These are phyloP conservation scores for Entomortierella chlamydospora DNA, from an alignment of 192 early-diverging fungal species.

Conservation along the genomic window DNA sequence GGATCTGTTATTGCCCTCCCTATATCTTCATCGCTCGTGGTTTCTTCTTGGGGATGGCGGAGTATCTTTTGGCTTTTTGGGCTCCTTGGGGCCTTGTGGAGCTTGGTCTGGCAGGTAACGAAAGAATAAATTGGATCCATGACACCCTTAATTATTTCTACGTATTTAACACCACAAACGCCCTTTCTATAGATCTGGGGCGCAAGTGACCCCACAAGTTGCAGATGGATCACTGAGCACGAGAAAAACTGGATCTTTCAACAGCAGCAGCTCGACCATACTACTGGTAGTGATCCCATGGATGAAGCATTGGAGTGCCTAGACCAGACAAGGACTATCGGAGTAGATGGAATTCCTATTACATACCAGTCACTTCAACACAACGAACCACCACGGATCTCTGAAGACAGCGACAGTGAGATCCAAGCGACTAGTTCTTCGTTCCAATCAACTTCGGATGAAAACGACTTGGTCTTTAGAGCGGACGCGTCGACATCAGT, in stretches of 20 bases:
- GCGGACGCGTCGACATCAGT: background rate
- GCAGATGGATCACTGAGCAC: constrained; percentile 26
- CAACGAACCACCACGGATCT: background rate
- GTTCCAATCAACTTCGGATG: background rate
- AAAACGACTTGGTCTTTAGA: constrained; percentile 3
- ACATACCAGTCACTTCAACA: constrained; percentile 7
- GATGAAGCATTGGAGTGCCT: background rate
- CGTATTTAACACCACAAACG: background rate
- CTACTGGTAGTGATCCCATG: background rate
- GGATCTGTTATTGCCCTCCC: constrained; percentile 55
- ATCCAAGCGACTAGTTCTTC: background rate
- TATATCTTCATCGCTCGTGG: constrained; percentile 46
- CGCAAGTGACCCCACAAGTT: constrained; percentile 33
- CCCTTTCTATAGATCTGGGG: constrained; percentile 32
- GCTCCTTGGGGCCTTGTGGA: constrained; percentile 39
- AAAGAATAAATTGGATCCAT: too few relatives aligned
- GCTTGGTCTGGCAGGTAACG: constrained; percentile 35
- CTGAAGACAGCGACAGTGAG: constrained; percentile 8
- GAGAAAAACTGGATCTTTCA: constrained; percentile 39
- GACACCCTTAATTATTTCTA: too few relatives aligned
- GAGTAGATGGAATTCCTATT: background rate
- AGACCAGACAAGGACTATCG: constrained; percentile 6
- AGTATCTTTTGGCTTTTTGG: constrained; percentile 58
- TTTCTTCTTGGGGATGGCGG: constrained; percentile 53
- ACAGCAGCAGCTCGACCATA: constrained; percentile 20